Base-by-base conservation (phyloP, 208 protist genomes). In the Leishmania lainsoni region DNA sequence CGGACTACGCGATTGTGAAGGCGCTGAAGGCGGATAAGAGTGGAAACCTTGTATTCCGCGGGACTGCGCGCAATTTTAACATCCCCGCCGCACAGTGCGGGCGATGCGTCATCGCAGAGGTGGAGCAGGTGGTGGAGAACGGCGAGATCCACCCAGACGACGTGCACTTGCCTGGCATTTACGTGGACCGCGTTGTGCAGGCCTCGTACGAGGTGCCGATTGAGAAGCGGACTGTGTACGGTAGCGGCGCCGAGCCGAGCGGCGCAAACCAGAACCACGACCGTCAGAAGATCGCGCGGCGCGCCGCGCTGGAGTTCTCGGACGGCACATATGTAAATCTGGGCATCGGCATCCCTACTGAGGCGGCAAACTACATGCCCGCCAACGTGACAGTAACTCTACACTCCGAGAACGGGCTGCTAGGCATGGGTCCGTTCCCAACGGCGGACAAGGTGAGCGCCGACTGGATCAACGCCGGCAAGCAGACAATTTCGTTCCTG, bases 271-370 rank as follows among this genome's bases (percentile, higher is more conserved):
- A 74, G 20, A 76, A 82, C 59, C 79, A 87, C 45, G 78, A 91
- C 66, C 97, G 99, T 70, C 92, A 95, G 83, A 82, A 83, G 69
- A 99, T 99, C 73, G 98, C 96, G 26, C 87, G 94, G 51, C 93
- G 98, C 42, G 98, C 98, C 16, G 98, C 98, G 2, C 85, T 98
- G 29, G 98, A 99, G 87, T 97, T 99, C 69, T 52, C 95, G 78
- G 96, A 99, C 79, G 98, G 98, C 65, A 99, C 98, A 96, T 97
- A 98, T 78, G 96, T 98, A 42, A 99, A 99, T 85, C 84, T 99
- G 0, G 98, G 98, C 56, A 99, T 99, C 58, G 98, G 98, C 75
- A 99, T 99, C 74, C 98, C 98, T 48, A 99, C 98, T 12, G 87
- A 99, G 52, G 95, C 95, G 5, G 88, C 91, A 63, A 98, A 98